Percentiles rank a stretch among this genome's conserved stretches.
phyloP scores from a whole-genome alignment of 1,284 basidiomycete genomes.

The Amylostereum chailletii region DNA sequence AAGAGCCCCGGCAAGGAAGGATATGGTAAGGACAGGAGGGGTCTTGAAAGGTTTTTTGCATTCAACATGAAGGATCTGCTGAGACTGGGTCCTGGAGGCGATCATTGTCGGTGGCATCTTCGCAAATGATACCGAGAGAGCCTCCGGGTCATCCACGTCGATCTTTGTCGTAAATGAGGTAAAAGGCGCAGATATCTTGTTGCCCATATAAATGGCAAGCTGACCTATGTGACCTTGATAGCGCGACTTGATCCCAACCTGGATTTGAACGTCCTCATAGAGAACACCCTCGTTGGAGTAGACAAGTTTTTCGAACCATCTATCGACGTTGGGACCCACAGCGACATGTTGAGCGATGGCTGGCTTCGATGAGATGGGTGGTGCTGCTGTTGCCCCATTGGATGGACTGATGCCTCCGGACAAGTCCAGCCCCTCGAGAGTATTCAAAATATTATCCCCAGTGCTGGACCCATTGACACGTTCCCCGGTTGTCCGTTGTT shows the following conservation, averaged over 20 bases:
- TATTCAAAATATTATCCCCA: constrained; percentile 57
- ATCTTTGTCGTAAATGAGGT: constrained; percentile 85
- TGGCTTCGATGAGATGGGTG: constrained; percentile 19
- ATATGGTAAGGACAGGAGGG: constrained; percentile 80
- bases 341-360: constrained; percentile 42
- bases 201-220: constrained; percentile 90
- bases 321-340: constrained; percentile 65
- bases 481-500: constrained; percentile 32
- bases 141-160: constrained; percentile 64
- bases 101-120: constrained; percentile 84
- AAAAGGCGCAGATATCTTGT: constrained; percentile 84
- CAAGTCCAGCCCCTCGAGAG: constrained; percentile 79
- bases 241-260: constrained; percentile 93
- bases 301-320: constrained; percentile 84
- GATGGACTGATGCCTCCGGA: constrained; percentile 24
- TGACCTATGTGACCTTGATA: constrained; percentile 92
- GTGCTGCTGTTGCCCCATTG: constrained; percentile 7
- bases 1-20: constrained; percentile 88
- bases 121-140: constrained; percentile 74
- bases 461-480: constrained; percentile 21
- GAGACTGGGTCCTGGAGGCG: constrained; percentile 78
- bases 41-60: constrained; percentile 82
- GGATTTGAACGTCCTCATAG: constrained; percentile 93
- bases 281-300: constrained; percentile 83
- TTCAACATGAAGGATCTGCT: constrained; percentile 90